Conservation (phyloP, 192 early-diverging fungal species). For the Coemansia sp. region DNA sequence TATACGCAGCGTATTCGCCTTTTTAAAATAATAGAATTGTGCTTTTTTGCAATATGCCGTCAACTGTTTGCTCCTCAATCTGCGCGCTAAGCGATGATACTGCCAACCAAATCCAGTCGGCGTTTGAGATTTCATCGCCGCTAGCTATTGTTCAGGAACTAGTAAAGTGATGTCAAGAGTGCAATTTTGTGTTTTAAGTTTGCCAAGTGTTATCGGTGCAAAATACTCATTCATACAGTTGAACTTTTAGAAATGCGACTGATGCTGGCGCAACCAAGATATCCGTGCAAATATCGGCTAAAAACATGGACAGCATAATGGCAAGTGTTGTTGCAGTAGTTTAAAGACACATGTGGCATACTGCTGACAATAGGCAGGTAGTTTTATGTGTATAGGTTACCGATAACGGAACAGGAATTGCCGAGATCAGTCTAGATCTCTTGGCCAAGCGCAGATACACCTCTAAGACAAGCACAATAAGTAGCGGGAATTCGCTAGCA, state of each 20-base stretch:
- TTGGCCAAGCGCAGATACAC: constrained; percentile 25
- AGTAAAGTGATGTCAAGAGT: constrained; percentile 12
- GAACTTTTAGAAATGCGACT: constrained; percentile 10
- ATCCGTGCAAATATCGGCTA: constrained; percentile 10
- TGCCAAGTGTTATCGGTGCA: background rate
- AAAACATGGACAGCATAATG: constrained; percentile 27
- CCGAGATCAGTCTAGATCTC: constrained; percentile 5
- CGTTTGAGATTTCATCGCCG: constrained; percentile 21
- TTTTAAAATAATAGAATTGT: background rate
- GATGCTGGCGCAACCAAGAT: constrained; percentile 27
- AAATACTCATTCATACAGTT: background rate
- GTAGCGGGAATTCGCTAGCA: constrained; percentile 22
- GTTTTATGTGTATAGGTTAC: constrained; percentile 3
- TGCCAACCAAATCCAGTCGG: constrained; percentile 26
- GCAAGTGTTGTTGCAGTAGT: constrained; percentile 4
- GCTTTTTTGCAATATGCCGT: constrained; percentile 10
- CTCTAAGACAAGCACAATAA: constrained; percentile 10
- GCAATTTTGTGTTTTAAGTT: constrained; percentile 3
- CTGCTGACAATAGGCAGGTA: background rate
- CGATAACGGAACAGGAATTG: constrained; percentile 30
- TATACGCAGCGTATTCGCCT: background rate
- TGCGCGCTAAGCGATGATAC: constrained; percentile 11
- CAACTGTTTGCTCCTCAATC: background rate
- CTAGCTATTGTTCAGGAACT: constrained; percentile 37
- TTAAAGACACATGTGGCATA: background rate